phyloP scores from a whole-genome alignment of 23 red algal species.

The Agarophyton chilense region DNA sequence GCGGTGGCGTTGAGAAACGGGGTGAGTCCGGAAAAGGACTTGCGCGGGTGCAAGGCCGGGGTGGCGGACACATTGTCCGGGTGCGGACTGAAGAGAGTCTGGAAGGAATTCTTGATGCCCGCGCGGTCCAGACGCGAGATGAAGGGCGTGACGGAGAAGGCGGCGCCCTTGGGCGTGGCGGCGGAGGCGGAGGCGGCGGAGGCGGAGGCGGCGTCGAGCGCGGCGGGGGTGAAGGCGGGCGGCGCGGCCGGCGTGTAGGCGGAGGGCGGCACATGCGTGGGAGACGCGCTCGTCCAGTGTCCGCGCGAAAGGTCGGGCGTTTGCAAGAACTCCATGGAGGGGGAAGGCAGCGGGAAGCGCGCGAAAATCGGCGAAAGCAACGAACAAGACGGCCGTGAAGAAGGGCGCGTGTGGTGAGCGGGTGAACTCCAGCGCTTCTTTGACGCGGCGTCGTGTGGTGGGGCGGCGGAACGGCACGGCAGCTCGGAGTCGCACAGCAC shows the following conservation, averaged over 20 bases:
- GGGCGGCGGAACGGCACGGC: too few relatives aligned
- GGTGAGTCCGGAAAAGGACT: slow-evolving; percentile 28
- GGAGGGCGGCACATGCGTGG: not conserved
- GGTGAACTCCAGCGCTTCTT: too few relatives aligned
- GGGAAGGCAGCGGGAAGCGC: not conserved
- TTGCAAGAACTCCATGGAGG: slow-evolving; percentile 35
- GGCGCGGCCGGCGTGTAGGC: not conserved
- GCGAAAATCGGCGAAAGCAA: too few relatives aligned
- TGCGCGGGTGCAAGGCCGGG: slow-evolving; percentile 9
- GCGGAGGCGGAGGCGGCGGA: not conserved
- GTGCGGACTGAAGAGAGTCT: slow-evolving; percentile 55
- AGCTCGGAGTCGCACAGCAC: too few relatives aligned
- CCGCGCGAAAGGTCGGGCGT: not conserved
- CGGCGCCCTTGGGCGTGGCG: not conserved
- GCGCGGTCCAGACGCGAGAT: slow-evolving; percentile 31
- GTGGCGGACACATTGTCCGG: slow-evolving; percentile 6
- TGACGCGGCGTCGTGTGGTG: too few relatives aligned
- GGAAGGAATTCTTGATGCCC: slow-evolving; percentile 72
- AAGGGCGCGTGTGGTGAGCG: too few relatives aligned
- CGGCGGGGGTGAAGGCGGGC: not conserved
- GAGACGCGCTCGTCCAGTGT: not conserved
- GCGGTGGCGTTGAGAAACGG: slow-evolving; percentile 37
- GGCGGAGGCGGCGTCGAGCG: not conserved
- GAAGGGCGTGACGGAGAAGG: not conserved
- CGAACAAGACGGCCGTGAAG: too few relatives aligned